phyloP scores from a whole-genome alignment of 441 rosid genomes.

The Capsella rubella region DNA sequence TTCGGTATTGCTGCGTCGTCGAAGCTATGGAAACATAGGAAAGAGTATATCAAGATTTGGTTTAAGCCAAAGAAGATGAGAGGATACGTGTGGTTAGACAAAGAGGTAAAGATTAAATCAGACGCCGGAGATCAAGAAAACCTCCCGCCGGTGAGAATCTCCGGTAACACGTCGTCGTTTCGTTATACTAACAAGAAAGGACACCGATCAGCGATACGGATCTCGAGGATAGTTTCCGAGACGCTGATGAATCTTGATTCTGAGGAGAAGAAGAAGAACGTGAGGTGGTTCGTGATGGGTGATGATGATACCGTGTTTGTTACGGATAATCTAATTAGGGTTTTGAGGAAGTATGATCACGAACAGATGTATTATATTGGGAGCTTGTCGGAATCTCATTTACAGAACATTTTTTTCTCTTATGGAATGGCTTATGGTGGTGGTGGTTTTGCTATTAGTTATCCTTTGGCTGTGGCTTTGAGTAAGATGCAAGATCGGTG shows the following conservation, averaged over 20 bases:
- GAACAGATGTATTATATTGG: slow-evolving; percentile 90
- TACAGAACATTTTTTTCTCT: slow-evolving; percentile 90
- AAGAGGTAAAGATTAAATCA: slow-evolving; percentile 42
- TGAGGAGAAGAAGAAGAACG: slow-evolving; percentile 44
- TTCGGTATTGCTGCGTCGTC: slow-evolving; percentile 96
- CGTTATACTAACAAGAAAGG: slow-evolving; percentile 80
- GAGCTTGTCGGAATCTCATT: slow-evolving; percentile 88
- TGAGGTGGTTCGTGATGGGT: slow-evolving; percentile 98
- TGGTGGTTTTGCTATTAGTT: slow-evolving; percentile 96
- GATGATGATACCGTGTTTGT: slow-evolving; percentile 96
- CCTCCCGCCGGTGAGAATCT: slow-evolving; percentile 72
- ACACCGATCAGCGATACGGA: slow-evolving; percentile 92
- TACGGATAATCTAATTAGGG: slow-evolving; percentile 79
- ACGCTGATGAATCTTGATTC: slow-evolving; percentile 54
- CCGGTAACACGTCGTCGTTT: slow-evolving; percentile 78
- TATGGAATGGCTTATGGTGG: slow-evolving; percentile 99
- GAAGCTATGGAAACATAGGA: slow-evolving; percentile 81
- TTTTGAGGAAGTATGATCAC: slow-evolving; percentile 82
- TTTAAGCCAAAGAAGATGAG: slow-evolving; percentile 70
- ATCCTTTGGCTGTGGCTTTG: slow-evolving; percentile 86
- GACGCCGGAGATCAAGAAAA: slow-evolving; percentile 38
- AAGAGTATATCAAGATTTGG: slow-evolving; percentile 92
- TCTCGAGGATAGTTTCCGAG: slow-evolving; percentile 85
- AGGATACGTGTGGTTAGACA: slow-evolving; percentile 88
- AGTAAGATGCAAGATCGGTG: slow-evolving; percentile 86